Conservation (phyloP, 164 flowering plant species). For the Buxus sempervirens region DNA sequence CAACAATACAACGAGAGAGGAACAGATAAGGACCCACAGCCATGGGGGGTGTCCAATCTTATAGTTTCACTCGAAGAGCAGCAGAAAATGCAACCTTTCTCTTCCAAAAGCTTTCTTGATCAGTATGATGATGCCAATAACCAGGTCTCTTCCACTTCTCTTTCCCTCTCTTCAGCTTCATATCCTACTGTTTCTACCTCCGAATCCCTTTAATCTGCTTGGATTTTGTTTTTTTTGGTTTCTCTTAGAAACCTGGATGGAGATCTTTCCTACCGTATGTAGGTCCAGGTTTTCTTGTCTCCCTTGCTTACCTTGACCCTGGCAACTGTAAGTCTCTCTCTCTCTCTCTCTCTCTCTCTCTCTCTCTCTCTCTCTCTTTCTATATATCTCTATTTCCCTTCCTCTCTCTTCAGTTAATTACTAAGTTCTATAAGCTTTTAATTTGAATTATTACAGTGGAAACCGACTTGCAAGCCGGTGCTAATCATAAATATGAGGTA, state of each 20-base stretch:
- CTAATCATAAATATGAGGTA: slow-evolving; percentile 69
- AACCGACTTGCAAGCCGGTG: slow-evolving; percentile 84
- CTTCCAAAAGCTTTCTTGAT: not conserved
- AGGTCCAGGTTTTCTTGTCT: slow-evolving; percentile 84
- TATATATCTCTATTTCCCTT: no score
- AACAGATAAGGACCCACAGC: no score
- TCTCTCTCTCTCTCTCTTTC: slow-evolving; percentile 12
- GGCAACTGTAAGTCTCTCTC: slow-evolving; percentile 50
- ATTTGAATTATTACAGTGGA: slow-evolving; percentile 47
- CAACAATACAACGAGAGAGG: no score
- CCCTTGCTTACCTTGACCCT: slow-evolving; percentile 74
- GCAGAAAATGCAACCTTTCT: not conserved
- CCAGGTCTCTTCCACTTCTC: slow-evolving; percentile 12
- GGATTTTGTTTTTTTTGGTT: not conserved
- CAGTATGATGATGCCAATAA: slow-evolving; percentile 14
- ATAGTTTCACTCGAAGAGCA: slow-evolving; percentile 33
- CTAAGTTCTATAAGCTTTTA: not conserved
- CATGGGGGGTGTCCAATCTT: slow-evolving; percentile 42
- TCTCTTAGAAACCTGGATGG: slow-evolving; percentile 46
- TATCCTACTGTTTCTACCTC: not conserved
- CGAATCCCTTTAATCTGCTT: not conserved
- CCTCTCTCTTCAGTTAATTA: not conserved
- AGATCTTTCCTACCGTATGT: slow-evolving; percentile 50
- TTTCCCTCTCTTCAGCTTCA: not conserved
- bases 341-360: no score